These are phyloP conservation scores for Diplodia intermedia DNA, from an alignment of 2,329 filamentous ascomycete genomes.

Conservation along the genomic window DNA sequence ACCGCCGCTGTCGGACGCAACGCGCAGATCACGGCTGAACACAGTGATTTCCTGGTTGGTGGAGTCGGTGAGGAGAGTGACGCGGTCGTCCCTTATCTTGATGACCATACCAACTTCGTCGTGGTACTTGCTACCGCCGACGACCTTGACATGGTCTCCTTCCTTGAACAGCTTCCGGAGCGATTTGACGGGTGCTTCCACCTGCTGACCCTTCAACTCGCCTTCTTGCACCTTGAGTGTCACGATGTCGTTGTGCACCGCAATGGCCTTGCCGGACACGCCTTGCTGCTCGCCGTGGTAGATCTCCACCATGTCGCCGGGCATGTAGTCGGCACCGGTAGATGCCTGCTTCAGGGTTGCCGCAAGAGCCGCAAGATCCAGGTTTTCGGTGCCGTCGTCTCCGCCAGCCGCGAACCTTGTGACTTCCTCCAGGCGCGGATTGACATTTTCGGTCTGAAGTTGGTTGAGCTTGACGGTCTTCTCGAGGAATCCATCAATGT, in stretches of 20 bases:
- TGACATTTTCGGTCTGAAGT: conserved; percentile 85
- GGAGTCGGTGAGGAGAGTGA: conserved; percentile 92
- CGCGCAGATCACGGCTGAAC: conserved; percentile 94
- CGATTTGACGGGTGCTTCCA: conserved; percentile 91
- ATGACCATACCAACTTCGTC: conserved; percentile 98
- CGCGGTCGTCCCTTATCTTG: conserved; percentile 87
- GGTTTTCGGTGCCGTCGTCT: conserved; percentile 90
- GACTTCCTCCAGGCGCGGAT: conserved; percentile 91
- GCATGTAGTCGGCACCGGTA: conserved; percentile 81
- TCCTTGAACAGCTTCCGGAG: conserved; percentile 90
- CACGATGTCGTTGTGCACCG: conserved; percentile 90
- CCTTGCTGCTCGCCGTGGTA: conserved; percentile 95
- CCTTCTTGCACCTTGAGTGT: conserved; percentile 86
- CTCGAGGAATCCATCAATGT: conserved; percentile 89
- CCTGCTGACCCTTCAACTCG: conserved; percentile 78
- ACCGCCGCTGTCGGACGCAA: conserved; percentile 90
- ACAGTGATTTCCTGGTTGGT: conserved; percentile 94
- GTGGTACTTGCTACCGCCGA: conserved; percentile 90
- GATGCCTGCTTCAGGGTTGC: conserved; percentile 87
- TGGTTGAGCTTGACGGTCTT: conserved; percentile 92
- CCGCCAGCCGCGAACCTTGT: conserved; percentile 89
- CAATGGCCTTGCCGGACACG: conserved; percentile 82
- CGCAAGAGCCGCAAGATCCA: conserved; percentile 89
- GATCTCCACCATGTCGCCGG: conserved; percentile 95
- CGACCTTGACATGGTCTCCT: conserved; percentile 98